A percentile compares a stretch with the other conserved stretches of the same genome.
Evolutionary conservation across 2,329 filamentous ascomycete genomes (phyloP).

Genomic region (Sarocladiaceae sp.): DNA sequence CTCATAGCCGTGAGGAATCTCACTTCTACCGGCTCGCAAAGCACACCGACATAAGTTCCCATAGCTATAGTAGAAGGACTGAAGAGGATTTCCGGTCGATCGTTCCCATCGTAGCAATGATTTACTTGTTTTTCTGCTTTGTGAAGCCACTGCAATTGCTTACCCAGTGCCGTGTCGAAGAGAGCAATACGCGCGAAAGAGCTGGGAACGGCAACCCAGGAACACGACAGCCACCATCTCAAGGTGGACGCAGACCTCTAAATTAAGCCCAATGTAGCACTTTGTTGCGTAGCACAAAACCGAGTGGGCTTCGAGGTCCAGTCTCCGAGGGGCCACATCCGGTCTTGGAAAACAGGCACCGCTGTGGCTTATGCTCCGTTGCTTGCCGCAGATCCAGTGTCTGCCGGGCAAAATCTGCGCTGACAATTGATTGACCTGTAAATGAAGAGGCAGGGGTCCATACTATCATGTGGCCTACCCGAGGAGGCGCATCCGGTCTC

Average conservation of each 20-base stretch:
- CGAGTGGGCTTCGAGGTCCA: no score
- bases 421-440: constrained; percentile 8
- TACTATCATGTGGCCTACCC: constrained; percentile 7
- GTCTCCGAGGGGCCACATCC: not conserved
- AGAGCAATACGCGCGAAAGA: no score
- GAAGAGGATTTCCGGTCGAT: no score
- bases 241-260: not conserved
- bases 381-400: not conserved
- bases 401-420: not conserved
- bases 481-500: constrained; percentile 5
- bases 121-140: not conserved
- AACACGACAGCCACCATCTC: not conserved
- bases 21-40: no score
- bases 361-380: not conserved
- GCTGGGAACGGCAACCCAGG: not conserved
- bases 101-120: no score
- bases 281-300: not conserved
- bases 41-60: no score
- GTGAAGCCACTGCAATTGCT: not conserved
- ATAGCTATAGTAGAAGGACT: no score
- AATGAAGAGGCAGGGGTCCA: not conserved
- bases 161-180: no score
- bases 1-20: no score
- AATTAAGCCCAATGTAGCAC: not conserved
- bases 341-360: not conserved